Evolutionary conservation across 176 grass and related monocot genomes (phyloP).

Genomic region (Alopecurus myosuroides): DNA sequence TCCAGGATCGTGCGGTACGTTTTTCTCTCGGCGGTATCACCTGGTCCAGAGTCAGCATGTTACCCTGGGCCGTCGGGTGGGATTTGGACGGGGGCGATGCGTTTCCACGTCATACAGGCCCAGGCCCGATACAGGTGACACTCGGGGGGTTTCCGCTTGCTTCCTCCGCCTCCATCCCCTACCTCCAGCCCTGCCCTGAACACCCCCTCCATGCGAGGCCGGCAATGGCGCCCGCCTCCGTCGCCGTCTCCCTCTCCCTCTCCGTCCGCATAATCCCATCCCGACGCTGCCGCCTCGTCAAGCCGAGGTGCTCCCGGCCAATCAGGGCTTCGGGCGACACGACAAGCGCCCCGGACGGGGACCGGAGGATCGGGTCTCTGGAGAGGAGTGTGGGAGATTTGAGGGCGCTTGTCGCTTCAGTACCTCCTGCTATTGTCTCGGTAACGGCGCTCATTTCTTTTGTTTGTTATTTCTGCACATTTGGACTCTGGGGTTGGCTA

Average conservation of each 20-base stretch:
- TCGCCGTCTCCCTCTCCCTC: not conserved
- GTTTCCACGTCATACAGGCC: not conserved
- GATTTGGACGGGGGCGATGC: not conserved
- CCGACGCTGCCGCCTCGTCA: not conserved
- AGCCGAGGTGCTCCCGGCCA: not conserved
- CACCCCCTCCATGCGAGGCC: constrained; percentile 34
- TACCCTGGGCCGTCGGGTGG: not conserved
- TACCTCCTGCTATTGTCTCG: constrained; percentile 24
- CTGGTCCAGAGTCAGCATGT: not conserved
- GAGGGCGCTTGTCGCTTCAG: constrained; percentile 34
- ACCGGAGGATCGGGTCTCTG: constrained; percentile 9
- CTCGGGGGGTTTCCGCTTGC: not conserved
- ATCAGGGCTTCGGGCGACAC: constrained; percentile 41
- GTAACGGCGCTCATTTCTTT: not conserved
- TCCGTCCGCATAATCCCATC: not conserved
- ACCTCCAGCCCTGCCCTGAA: not conserved
- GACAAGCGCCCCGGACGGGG: not conserved
- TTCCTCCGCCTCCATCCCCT: not conserved
- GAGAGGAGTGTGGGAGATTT: constrained; percentile 36
- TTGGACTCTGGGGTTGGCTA: not conserved
- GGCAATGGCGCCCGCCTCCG: constrained; percentile 44
- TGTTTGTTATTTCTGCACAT: not conserved
- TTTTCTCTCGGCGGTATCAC: not conserved
- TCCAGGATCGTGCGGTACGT: not conserved
- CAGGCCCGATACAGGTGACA: not conserved